A percentile compares a stretch with the other conserved stretches of the same genome.
Evolutionary conservation across 2,329 filamentous ascomycete genomes (phyloP).

Genomic region (Ramularia collo-cygni): DNA sequence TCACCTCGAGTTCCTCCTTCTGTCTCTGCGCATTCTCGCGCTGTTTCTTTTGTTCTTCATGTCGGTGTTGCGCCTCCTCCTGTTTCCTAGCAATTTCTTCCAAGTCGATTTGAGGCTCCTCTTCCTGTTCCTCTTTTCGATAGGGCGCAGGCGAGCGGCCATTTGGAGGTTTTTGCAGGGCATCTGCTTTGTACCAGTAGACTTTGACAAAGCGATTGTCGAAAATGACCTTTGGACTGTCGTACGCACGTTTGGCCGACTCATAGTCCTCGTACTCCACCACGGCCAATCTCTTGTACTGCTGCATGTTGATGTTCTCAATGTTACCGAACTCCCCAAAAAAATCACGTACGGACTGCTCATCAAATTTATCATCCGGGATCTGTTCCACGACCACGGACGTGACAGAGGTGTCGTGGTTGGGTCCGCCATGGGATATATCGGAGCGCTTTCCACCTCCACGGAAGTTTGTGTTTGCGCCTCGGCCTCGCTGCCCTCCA

Average conservation of each 20-base stretch:
- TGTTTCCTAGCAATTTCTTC: conserved; percentile 64
- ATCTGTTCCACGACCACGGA: conserved; percentile 73
- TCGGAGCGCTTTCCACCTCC: conserved; percentile 43
- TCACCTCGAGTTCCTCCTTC: conserved; percentile 58
- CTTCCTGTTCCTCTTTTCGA: conserved; percentile 18
- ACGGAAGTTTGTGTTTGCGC: conserved; percentile 25
- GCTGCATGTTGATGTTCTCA: conserved; percentile 56
- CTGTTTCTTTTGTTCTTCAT: conserved; percentile 59
- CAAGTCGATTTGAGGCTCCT: conserved; percentile 56
- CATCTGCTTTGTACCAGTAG: conserved; percentile 60
- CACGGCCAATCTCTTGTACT: conserved; percentile 60
- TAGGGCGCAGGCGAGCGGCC: conserved; percentile 5
- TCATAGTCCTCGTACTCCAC: conserved; percentile 63
- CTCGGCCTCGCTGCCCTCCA: conserved; percentile 30
- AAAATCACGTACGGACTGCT: conserved; percentile 59
- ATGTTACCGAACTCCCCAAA: conserved; percentile 68
- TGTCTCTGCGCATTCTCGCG: conserved; percentile 57
- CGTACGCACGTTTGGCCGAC: conserved; percentile 62
- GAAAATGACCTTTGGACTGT: conserved; percentile 72
- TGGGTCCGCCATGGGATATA: conserved; percentile 59
- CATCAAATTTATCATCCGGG: conserved; percentile 61
- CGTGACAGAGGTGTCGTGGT: conserved; percentile 56
- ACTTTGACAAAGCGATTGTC: conserved; percentile 82
- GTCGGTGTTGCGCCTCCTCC: conserved; percentile 61
- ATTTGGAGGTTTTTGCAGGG: conserved; percentile 14